A percentile compares a stretch with the other conserved stretches of the same genome.
These are phyloP conservation scores for Nakazawaea molendinolei DNA, from an alignment of 805 yeast species.

Conservation along the genomic window DNA sequence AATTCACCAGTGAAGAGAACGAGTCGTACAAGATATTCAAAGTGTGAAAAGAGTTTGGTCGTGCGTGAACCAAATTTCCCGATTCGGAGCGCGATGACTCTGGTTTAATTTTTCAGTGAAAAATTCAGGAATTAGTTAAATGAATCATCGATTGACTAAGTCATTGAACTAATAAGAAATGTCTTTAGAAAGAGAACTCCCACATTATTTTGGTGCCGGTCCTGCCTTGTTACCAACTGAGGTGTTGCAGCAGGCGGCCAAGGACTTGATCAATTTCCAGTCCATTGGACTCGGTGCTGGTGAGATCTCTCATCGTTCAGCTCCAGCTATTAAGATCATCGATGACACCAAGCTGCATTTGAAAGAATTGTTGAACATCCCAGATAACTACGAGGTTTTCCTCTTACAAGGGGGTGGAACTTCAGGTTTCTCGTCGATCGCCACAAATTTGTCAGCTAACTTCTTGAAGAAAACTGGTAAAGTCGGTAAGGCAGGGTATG, in stretches of 20 bases:
- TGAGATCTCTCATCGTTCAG: slow-evolving; percentile 93
- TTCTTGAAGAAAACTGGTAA: slow-evolving; percentile 60
- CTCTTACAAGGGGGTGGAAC: slow-evolving; percentile 99
- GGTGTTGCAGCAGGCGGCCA: slow-evolving; percentile 84
- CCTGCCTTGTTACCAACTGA: slow-evolving; percentile 87
- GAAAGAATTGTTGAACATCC: slow-evolving; percentile 59
- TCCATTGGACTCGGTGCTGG: slow-evolving; percentile 80
- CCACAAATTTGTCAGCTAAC: slow-evolving; percentile 74
- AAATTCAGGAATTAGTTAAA: not conserved
- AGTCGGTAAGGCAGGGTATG: slow-evolving; percentile 76
- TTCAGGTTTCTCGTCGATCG: slow-evolving; percentile 85
- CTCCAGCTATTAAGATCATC: slow-evolving; percentile 71
- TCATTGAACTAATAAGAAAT: not conserved
- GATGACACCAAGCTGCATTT: slow-evolving; percentile 69
- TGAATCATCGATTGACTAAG: not conserved
- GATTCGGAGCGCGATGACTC: slow-evolving; percentile 1
- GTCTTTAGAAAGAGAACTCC: slow-evolving; percentile 56
- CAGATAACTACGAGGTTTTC: slow-evolving; percentile 90
- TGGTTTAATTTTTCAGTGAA: not conserved
- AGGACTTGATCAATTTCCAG: slow-evolving; percentile 69
- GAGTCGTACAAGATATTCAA: not conserved
- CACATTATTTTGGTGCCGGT: slow-evolving; percentile 95
- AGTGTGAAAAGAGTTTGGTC: not conserved
- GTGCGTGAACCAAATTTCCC: not conserved
- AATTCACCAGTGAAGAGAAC: not conserved